Base-by-base conservation (phyloP, 1,139 yeast genomes). In the Kodamaea arcana region DNA sequence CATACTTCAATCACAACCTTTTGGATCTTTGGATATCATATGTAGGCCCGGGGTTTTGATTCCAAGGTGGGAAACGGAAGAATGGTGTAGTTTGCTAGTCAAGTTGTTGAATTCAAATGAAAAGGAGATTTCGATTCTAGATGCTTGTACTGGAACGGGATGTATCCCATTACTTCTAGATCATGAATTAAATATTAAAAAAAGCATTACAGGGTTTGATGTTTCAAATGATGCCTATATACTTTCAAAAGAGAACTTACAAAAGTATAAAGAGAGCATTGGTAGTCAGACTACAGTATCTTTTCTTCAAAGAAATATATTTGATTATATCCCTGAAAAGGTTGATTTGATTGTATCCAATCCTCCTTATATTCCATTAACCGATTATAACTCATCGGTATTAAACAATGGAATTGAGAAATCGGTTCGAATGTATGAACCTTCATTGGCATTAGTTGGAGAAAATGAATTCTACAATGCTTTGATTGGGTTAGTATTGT, bases 51-150 rank as follows among this genome's bases (percentile, higher is more conserved):
- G 80, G 0, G 97, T 87, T 2, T 61, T 92, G 40, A 88, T 92
- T 29, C 98, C 98, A 0, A 61, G 98, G 33, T 81, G 94, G 84
- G 98, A 92, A 52, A 92, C 98, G 0, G 97, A 92, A 52, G 96
- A 87, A 49, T 90, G 97, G 97, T 67, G 75, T 6, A 24, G 60
- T 22, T 67, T 66, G 37, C 51, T 85, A 21, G 59, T 65, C 6
- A 34, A 30, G 1, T n/a, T 29, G 7, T 14, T 42, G 2, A 15
- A 12, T 7, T 8, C 18, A 20, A 7, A 21, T 16, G 15, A 25
- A 15, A n/a, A 7, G 12, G 28, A 14, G 9, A 10, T 10, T 18
- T 35, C 39, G 15, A 54, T 83, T 1, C 47, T 83, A 5, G 98
- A 92, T 58, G 70, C 86, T 16, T 90, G 97, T 48, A 79, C 96